Base-by-base conservation (phyloP, 2,329 filamentous ascomycete genomes). In the Elsinoe batatas region DNA sequence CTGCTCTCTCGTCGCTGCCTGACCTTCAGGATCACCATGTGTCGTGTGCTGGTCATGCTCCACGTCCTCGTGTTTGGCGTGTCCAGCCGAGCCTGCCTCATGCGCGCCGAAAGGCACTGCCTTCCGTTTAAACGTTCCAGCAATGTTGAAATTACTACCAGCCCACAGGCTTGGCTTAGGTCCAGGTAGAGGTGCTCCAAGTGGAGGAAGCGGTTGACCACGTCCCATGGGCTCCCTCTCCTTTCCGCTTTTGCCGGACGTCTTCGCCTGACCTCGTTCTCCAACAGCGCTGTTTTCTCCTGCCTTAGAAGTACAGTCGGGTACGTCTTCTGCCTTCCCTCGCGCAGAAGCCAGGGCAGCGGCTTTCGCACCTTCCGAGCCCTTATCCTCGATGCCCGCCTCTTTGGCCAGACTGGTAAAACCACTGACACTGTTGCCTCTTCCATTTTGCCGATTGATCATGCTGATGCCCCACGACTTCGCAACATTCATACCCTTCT, bases 181-280 rank as follows among this genome's bases (percentile, higher is more conserved):
- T 7, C 68, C 67, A 10, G 90, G 89, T 1, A 95, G 76, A 3
- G 90, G 89, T 43, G 79, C 83, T 1, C 89, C 90, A 2, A 86
- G 87, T 7, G 89, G 88, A 46, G 88, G 89, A 15, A 95, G 74
- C 1, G 89, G 89, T 62, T 86, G 84, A 0, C 89, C 89, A 37
- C 89, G 80, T 1, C 90, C 90, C 74, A 94, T 89, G 1, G 89
- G 89, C 62, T 88, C 58, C 33, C 57, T 57, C 18, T 37, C 56
- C 47, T 47, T 56, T 10, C 17, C 15, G 3, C 11, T 7, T 30
- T 38, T 37, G 12, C 32, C 15, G 2, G 33, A 7, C 37, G 47
- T 6, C 22, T n/a, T 15, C 13, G 17, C 44, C 33, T 30, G 22
- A 15, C 11, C 32, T 2, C 12, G 15, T 3, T 33, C 26, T 7